Evolutionary conservation across 1,284 basidiomycete species (phyloP), one percentile per base, ranked within the genome.

Genomic region (Rhodotorula mucilaginosa): DNA sequence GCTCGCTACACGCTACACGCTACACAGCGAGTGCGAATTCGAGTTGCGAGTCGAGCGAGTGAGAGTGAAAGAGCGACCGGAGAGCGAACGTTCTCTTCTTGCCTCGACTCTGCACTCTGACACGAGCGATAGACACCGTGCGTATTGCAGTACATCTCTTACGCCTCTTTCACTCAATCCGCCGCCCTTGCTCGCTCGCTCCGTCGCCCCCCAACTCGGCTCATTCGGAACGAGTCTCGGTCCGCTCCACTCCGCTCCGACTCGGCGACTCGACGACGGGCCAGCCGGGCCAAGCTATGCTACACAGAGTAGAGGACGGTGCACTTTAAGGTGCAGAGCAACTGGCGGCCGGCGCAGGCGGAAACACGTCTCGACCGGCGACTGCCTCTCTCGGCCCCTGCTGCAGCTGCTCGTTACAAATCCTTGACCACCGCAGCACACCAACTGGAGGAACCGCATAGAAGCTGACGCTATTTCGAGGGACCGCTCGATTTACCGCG

Each of bases 121-220:
- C 31, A 6, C 19, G 3, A 10, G 8, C 1, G 26, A 18, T 39
- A 39, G 57, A 44, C 57, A 58, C 57, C 23, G 57, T 58, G 34
- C 29, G 57, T 31, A 12, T 21, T 4, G 10, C 8, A 8, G 39
- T 13, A 10, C 49, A 51, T 26, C 34, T 8, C 18, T 1, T 4
- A 12, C 21, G 3, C 6, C 34, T 18, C 1, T 7, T 8, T 19
- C 19, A 6, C 2, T 2, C n/a, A 7, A 7, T 3, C 29, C 3
- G 57, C 57, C 49, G 49, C 34, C 57, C 26, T 31, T 29, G 16
- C 10, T 29, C 56, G 15, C 4, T 57, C 29, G 26, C 29, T 34
- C 29, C 29, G 10, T 16, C 56, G 15, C 1, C 31, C 34, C 34
- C 39, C 15, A 3, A 7, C 8, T 18, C 21, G 21, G 3, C 39